phyloP scores from a whole-genome alignment of 1,284 basidiomycete species.

The Butyriboletus pseudospeciosus region DNA sequence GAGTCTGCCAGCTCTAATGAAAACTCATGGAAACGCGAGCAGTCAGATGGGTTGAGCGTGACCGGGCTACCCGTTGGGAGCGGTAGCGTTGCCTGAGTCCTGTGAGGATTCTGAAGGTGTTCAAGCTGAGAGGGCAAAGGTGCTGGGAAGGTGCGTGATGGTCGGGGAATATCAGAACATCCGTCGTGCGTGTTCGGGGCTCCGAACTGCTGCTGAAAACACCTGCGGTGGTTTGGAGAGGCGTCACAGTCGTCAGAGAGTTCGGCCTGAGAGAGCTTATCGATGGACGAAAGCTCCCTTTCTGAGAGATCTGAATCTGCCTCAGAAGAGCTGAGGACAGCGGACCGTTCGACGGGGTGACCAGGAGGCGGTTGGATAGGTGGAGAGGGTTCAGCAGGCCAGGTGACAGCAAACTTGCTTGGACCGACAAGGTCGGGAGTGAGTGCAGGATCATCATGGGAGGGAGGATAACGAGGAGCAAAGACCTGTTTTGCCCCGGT shows the following conservation, averaged over 20 bases:
- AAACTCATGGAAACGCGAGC: conserved; percentile 55
- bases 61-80: conserved; percentile 1
- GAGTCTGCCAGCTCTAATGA: conserved; percentile 83
- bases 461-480: conserved; percentile 25
- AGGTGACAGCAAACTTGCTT: conserved; percentile 50
- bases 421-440: conserved; percentile 40
- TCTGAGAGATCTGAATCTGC: conserved; percentile 48
- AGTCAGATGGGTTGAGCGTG: conserved; percentile 23
- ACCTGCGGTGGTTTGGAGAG: conserved; percentile 23
- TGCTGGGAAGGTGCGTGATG: conserved; percentile 67
- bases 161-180: conserved; percentile 41
- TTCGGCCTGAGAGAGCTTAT: conserved; percentile 31
- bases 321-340: conserved; percentile 44
- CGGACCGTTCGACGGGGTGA: conserved; percentile 34
- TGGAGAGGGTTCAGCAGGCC: conserved; percentile 42
- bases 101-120: conserved; percentile 61
- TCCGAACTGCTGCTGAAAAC: conserved; percentile 25
- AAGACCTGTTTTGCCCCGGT: conserved; percentile 31
- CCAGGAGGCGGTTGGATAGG: conserved; percentile 30
- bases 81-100: conserved; percentile 22
- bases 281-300: conserved; percentile 34
- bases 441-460: conserved; percentile 32
- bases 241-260: conserved; percentile 33
- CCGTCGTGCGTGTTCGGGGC: conserved; percentile 19
- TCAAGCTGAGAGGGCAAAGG: conserved; percentile 67